Percentiles rank a stretch among this genome's conserved stretches.
Evolutionary conservation across 768 basidiomycete species (phyloP).

Genomic region (Tricholoma flavovirens): DNA sequence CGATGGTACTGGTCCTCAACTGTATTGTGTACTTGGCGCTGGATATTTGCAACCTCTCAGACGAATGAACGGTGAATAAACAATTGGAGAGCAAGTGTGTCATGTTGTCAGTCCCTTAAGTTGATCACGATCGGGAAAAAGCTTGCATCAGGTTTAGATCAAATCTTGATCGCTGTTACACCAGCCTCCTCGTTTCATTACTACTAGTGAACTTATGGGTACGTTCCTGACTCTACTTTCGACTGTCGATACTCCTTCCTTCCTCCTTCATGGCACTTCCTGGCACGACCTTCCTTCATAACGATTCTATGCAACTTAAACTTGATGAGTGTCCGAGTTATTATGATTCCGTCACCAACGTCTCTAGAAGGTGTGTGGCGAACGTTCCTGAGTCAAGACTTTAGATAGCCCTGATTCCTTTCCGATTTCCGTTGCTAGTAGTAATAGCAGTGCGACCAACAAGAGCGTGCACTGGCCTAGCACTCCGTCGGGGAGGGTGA

Average conservation of each 20-base stretch:
- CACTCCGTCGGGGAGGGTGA: not conserved
- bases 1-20: no score
- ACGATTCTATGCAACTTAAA: not conserved
- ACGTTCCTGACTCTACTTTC: not conserved
- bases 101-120: not conserved
- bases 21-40: no score
- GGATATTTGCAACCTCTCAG: no score
- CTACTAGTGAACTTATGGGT: no score
- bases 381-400: not conserved
- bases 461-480: slow-evolving; percentile 3
- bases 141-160: not conserved
- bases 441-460: slow-evolving; percentile 18
- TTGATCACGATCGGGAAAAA: no score
- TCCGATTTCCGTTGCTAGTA: slow-evolving; percentile 9
- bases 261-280: slow-evolving; percentile 4
- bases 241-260: not conserved
- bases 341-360: slow-evolving; percentile 32
- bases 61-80: not conserved
- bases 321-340: slow-evolving; percentile 38
- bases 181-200: no score
- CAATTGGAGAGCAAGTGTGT: not conserved
- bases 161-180: no score
- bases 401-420: not conserved
- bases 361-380: slow-evolving; percentile 32
- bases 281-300: slow-evolving; percentile 5